Base-by-base conservation (phyloP, 441 rosid genomes). In the Gossypium gossypioides region DNA sequence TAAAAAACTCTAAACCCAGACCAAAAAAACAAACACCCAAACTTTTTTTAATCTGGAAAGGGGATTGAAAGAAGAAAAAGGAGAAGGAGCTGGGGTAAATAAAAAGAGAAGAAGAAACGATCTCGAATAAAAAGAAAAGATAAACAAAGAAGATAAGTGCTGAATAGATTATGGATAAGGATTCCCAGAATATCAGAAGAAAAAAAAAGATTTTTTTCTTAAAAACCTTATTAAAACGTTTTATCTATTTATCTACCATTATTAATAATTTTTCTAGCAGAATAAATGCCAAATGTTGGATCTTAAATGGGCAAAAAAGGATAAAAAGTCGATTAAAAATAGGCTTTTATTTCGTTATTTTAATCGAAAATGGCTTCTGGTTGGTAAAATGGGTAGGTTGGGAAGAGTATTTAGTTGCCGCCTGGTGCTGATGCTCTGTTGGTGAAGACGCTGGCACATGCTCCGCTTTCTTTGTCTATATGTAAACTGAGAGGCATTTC, bases 91-190 rank as follows among this genome's bases (percentile, higher is more conserved):
- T 29, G 34, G 7, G 1, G 0, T 29, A 29, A 29, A 29, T 29
- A 52, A 5, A 52, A 6, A 0, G 4, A 6, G 3, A 16, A 52
- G 21, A 52, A 52, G 56, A 51, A 15, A 16, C 22, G 3, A 16
- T 4, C 6, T 15, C 19, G 2, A 7, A 61, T 51, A 16, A 15
- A 16, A 1, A 16, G 10, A 44, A 0, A 60, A 37, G 9, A n/a
- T 19, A 13, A 76, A 24, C 29, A 44, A 54, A 61, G 69, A 62
- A 27, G 32, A 56, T 40, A 29, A 75, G 56, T 18, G 29, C 61
- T 9, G 27, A 58, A 46, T 62, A 59, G 34, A 24, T 6, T 66
- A 40, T 3, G 78, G 87, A 84, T 88, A 87, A 87, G 90, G 84
- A 76, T 68, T 55, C 7, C 63, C 51, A 24, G 76, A 77, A 80